Evolutionary conservation across 345 rosid species (phyloP), one percentile per base, ranked within the genome.

Genomic region (Kandelia obovata): DNA sequence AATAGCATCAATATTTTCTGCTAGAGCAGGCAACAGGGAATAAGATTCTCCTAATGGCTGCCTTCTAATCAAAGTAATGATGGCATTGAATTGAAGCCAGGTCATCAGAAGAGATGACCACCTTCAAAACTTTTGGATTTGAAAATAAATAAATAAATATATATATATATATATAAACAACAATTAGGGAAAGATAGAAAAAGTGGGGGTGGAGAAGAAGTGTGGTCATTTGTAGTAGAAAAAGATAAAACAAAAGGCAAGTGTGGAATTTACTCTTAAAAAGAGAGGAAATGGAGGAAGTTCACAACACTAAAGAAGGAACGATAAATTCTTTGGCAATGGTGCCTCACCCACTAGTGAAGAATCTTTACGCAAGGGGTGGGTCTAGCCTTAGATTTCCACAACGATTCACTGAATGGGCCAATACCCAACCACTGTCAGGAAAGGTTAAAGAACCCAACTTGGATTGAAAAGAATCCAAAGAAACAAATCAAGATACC

Each of bases 381-480:
- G 35, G 39, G 30, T 2, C 11, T 51, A 26, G 28, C 66, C 70
- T n/a, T 65, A 37, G 43, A 53, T 53, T 68, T 53, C 35, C 39
- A 53, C 59, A 61, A 70, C 68, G 77, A 82, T 73, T 71, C 76
- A 71, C 25, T 68, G 79, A 78, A 73, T 51, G 69, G 73, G 53
- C 31, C 61, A 65, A 30, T 64, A 31, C 6, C 20, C 58, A 58
- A 20, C 66, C 78, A 55, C 57, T 61, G 53, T 76, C 68, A 69
- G 67, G 75, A 79, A 76, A 82, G 73, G 35, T 49, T 3, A 43
- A 15, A 68, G 66, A 61, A 65, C 39, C 66, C 73, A 75, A 75
- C 46, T 51, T 53, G 51, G 71, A 70, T 73, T 43, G 49, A 43
- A 43, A 13, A 13, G 80, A 78, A 75, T 73, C 81, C 79, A 68